Percentiles rank a stretch among this genome's conserved stretches.
Conservation (phyloP, 2,329 filamentous ascomycete species). For the Paracorniculantispora psalliotae region DNA sequence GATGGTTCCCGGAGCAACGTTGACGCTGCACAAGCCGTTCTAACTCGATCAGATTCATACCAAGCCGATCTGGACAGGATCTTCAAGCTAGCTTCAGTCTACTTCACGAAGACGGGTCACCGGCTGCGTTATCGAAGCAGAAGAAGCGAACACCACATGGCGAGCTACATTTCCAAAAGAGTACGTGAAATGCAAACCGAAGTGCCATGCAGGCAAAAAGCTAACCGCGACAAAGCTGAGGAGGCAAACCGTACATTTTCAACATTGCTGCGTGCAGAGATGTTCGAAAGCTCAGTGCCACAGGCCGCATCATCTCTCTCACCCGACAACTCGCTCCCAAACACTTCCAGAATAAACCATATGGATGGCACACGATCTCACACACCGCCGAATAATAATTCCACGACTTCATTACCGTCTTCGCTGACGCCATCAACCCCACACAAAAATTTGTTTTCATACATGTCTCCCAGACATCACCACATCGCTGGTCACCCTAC, state of each 20-base stretch:
- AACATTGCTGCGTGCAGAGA: slow-evolving; percentile 77
- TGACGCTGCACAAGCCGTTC: slow-evolving; percentile 5
- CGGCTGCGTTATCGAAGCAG: slow-evolving; percentile 80
- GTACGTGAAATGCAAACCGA: slow-evolving; percentile 45
- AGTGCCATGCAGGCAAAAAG: background rate
- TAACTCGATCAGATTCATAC: slow-evolving; percentile 71
- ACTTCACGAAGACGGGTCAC: slow-evolving; percentile 87
- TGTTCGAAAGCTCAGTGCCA: slow-evolving; percentile 87
- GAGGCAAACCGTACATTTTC: slow-evolving; percentile 95
- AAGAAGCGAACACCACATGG: slow-evolving; percentile 82
- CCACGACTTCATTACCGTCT: slow-evolving; percentile 60
- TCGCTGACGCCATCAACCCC: slow-evolving; percentile 88
- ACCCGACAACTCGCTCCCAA: slow-evolving; percentile 49
- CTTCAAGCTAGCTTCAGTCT: slow-evolving; percentile 88
- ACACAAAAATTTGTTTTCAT: slow-evolving; percentile 95
- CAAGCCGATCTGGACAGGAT: slow-evolving; percentile 88
- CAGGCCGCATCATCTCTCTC: slow-evolving; percentile 64
- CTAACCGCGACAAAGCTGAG: slow-evolving; percentile 53
- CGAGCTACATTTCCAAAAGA: slow-evolving; percentile 90
- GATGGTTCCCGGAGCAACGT: slow-evolving; percentile 12
- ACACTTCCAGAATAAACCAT: slow-evolving; percentile 47
- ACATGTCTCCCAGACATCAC: slow-evolving; percentile 71
- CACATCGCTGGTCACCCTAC: slow-evolving; percentile 77
- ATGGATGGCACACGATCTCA: slow-evolving; percentile 67
- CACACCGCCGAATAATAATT: slow-evolving; percentile 69